These are phyloP conservation scores for Ensete glaucum DNA, from an alignment of 176 grass and related monocot species.

Conservation along the genomic window DNA sequence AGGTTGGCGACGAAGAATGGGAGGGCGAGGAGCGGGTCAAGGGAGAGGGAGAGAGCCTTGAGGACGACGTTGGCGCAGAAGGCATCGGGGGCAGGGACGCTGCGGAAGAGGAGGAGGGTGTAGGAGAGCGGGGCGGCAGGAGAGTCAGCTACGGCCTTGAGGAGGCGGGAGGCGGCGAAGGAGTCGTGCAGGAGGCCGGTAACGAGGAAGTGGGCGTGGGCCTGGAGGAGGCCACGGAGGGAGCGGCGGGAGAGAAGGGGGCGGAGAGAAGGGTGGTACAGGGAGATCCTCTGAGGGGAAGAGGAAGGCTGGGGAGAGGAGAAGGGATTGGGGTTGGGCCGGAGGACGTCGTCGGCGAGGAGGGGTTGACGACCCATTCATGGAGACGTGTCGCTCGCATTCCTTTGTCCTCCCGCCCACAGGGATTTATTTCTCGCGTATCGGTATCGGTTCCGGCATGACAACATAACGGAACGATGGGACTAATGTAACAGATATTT, in stretches of 20 bases:
- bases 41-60: slow-evolving; percentile 23
- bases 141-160: slow-evolving; percentile 20
- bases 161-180: slow-evolving; percentile 23
- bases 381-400: not conserved
- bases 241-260: slow-evolving; percentile 20
- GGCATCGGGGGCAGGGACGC: slow-evolving; percentile 22
- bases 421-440: no score
- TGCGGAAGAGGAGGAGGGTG: slow-evolving; percentile 13
- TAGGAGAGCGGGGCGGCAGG: slow-evolving; percentile 11
- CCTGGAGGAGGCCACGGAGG: slow-evolving; percentile 22
- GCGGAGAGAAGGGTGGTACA: slow-evolving; percentile 14
- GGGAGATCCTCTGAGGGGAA: not conserved
- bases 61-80: slow-evolving; percentile 27
- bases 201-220: slow-evolving; percentile 26
- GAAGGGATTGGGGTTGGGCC: not conserved
- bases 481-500: no score
- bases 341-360: not conserved
- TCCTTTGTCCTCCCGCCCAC: not conserved
- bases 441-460: not conserved
- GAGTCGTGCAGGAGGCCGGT: slow-evolving; percentile 31
- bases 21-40: slow-evolving; percentile 10
- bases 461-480: no score
- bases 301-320: slow-evolving; percentile 13
- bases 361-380: not conserved
- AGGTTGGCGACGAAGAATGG: slow-evolving; percentile 27